A percentile compares a stretch with the other conserved stretches of the same genome.
Evolutionary conservation across 441 rosid genomes (phyloP).

Genomic region (Monsonia emarginata): DNA sequence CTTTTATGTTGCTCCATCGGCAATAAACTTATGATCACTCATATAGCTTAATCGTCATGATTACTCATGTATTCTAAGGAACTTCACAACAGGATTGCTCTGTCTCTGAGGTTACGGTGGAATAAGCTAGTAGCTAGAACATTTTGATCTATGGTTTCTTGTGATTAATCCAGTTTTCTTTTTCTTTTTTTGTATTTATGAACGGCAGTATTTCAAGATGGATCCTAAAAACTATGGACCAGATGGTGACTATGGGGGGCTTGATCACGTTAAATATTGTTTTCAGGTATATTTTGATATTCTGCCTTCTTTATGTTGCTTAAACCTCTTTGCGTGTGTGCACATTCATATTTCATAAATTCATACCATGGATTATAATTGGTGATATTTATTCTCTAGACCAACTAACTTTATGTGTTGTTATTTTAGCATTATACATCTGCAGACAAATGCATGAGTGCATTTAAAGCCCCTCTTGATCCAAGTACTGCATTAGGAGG

Average conservation of each 20-base stretch:
- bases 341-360: neutral
- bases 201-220: constrained; percentile 83
- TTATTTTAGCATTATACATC: constrained; percentile 78
- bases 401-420: constrained; percentile 13
- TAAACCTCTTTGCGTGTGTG: neutral
- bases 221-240: constrained; percentile 50
- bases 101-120: neutral
- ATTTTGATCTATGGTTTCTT: neutral
- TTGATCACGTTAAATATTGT: constrained; percentile 81
- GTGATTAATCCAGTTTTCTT: constrained; percentile 11
- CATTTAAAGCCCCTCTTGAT: constrained; percentile 94
- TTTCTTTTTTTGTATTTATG: constrained; percentile 16
- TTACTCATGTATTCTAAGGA: too few species aligned
- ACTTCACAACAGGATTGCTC: neutral
- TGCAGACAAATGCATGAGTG: constrained; percentile 80
- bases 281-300: constrained; percentile 54
- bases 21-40: too few species aligned
- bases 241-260: constrained; percentile 44
- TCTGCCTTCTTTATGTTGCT: constrained; percentile 6
- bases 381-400: constrained; percentile 2
- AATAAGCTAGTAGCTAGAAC: neutral
- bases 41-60: too few species aligned
- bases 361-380: neutral
- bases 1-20: too few species aligned
- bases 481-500: constrained; percentile 96